phyloP scores from a whole-genome alignment of 2,329 filamentous ascomycete genomes.

The Whalleya microplaca region DNA sequence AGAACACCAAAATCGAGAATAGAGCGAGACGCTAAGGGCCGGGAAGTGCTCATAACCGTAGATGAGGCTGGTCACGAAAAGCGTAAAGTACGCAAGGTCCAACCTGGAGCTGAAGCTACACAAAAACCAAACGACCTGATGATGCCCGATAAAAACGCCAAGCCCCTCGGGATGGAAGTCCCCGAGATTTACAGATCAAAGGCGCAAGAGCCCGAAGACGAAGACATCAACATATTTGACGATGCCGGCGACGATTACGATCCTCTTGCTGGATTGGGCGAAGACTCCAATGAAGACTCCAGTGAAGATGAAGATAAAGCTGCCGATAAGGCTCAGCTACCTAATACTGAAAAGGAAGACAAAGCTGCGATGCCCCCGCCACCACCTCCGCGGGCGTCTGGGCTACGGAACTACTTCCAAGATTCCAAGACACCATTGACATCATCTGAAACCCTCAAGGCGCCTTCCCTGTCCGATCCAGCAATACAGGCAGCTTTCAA shows the following conservation, averaged over 20 bases:
- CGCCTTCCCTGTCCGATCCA: conserved; percentile 70
- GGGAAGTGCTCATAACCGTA: conserved; percentile 67
- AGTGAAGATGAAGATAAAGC: conserved; percentile 38
- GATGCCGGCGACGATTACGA: conserved; percentile 70
- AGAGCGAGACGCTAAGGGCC: conserved; percentile 62
- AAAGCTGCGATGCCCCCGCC: conserved; percentile 48
- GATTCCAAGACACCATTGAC: conserved; percentile 59
- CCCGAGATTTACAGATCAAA: conserved; percentile 61
- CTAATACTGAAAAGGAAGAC: conserved; percentile 29
- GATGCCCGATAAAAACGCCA: conserved; percentile 57
- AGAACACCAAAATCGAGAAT: conserved; percentile 60
- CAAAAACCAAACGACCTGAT: conserved; percentile 47
- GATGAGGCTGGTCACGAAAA: conserved; percentile 70
- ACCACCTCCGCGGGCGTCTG: conserved; percentile 49
- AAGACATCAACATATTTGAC: conserved; percentile 68
- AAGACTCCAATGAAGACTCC: conserved; percentile 46
- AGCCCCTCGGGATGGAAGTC: conserved; percentile 68
- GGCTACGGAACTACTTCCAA: conserved; percentile 65
- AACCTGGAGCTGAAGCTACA: conserved; percentile 40
- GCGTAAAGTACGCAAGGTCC: conserved; percentile 62
- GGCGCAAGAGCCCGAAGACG: conserved; percentile 53
- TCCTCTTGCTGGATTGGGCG: conserved; percentile 62
- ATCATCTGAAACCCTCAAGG: conserved; percentile 54
- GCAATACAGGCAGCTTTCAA: conserved; percentile 82
- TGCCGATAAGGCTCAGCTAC: conserved; percentile 26